These are phyloP conservation scores for Paramyrothecium sp. DNA, from an alignment of 2,329 filamentous ascomycete species.

Conservation along the genomic window DNA sequence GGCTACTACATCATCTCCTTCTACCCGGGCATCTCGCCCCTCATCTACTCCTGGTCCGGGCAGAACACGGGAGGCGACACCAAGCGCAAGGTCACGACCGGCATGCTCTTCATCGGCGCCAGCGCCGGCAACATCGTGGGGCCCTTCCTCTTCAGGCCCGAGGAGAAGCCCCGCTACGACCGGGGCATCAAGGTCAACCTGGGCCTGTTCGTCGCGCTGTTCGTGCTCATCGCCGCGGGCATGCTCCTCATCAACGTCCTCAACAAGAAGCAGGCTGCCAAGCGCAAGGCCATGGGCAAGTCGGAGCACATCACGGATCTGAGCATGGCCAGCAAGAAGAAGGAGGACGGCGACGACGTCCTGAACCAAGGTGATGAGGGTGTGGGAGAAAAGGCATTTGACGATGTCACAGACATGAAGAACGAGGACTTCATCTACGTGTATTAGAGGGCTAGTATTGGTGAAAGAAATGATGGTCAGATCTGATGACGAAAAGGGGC, in stretches of 20 bases:
- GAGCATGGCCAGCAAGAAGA: conserved; percentile 41
- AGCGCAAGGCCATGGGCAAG: conserved; percentile 31
- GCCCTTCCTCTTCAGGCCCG: conserved; percentile 56
- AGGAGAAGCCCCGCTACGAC: conserved; percentile 56
- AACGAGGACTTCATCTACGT: conserved; percentile 65
- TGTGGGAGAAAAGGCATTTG: conserved; percentile 38
- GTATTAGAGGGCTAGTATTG: conserved; percentile 18
- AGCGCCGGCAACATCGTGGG: conserved; percentile 65
- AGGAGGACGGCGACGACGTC: conserved; percentile 20
- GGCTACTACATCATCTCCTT: conserved; percentile 61
- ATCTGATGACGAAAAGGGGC: no score
- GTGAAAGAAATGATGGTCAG: no score
- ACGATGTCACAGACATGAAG: conserved; percentile 54
- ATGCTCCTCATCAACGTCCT: conserved; percentile 41
- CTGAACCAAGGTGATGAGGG: conserved; percentile 14
- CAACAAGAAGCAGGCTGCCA: conserved; percentile 44
- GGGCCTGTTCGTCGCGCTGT: conserved; percentile 55
- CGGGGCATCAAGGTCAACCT: conserved; percentile 60
- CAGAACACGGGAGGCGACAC: conserved; percentile 65
- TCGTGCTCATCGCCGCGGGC: conserved; percentile 38
- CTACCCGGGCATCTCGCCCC: conserved; percentile 54
- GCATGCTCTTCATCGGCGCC: conserved; percentile 59
- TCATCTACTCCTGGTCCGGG: conserved; percentile 56
- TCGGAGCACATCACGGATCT: conserved; percentile 54
- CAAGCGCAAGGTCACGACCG: conserved; percentile 64